These are phyloP conservation scores for Cladorrhinum samala DNA, from an alignment of 495 filamentous ascomycete species.

Conservation along the genomic window DNA sequence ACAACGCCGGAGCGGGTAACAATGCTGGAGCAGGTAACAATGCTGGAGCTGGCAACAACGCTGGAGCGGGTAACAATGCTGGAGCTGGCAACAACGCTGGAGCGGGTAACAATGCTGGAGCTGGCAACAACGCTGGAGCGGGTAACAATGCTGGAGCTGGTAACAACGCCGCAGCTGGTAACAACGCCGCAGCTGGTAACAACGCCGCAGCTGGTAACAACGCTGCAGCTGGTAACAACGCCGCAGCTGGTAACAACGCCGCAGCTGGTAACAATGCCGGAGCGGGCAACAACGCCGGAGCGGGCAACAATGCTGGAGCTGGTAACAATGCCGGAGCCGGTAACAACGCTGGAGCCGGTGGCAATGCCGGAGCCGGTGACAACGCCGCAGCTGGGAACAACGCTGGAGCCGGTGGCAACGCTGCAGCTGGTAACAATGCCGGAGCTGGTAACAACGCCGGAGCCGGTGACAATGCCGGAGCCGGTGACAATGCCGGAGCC, in stretches of 20 bases:
- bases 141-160: neutral
- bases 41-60: neutral
- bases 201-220: neutral
- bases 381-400: neutral
- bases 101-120: slow-evolving; percentile 19
- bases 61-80: neutral
- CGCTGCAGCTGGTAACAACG: slow-evolving; percentile 10
- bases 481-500: neutral
- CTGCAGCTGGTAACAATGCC: slow-evolving; percentile 8
- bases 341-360: slow-evolving; percentile 7
- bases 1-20: neutral
- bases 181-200: slow-evolving; percentile 1
- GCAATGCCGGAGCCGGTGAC: too few species aligned
- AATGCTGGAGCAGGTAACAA: neutral
- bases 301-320: slow-evolving; percentile 11
- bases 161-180: neutral
- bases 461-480: slow-evolving; percentile 6
- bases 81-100: slow-evolving; percentile 9
- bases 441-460: slow-evolving; percentile 10
- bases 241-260: slow-evolving; percentile 9
- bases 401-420: too few species aligned
- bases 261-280: slow-evolving; percentile 6
- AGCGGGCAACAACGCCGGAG: neutral
- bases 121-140: neutral
- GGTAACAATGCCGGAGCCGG: too few species aligned